Evolutionary conservation across 768 basidiomycete genomes (phyloP).

Genomic region (Termitomyces sp.): DNA sequence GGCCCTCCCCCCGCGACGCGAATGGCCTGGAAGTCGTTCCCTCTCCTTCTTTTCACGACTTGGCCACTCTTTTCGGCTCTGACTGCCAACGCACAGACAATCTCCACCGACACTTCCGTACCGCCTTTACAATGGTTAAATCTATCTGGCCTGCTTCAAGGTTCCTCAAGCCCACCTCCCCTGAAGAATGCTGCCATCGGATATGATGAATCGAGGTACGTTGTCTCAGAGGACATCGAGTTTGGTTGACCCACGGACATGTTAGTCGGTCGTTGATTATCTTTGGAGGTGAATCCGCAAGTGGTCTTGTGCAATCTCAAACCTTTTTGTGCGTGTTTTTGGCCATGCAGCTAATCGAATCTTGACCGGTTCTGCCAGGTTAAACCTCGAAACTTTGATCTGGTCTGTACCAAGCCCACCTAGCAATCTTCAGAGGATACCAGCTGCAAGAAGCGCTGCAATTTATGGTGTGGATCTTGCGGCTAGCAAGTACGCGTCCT

Average conservation of each 20-base stretch:
- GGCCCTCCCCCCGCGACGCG: slow-evolving; percentile 14
- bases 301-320: slow-evolving; percentile 53
- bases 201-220: slow-evolving; percentile 41
- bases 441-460: slow-evolving; percentile 60
- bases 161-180: slow-evolving; percentile 50
- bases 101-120: slow-evolving; percentile 47
- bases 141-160: slow-evolving; percentile 49
- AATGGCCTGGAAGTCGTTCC: slow-evolving; percentile 25
- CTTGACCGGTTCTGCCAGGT: slow-evolving; percentile 28
- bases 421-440: slow-evolving; percentile 35
- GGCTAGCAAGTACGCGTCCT: slow-evolving; percentile 68
- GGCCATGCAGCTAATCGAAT: background rate
- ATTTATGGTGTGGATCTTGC: slow-evolving; percentile 66
- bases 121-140: slow-evolving; percentile 77
- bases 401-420: slow-evolving; percentile 60
- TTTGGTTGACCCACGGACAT: slow-evolving; percentile 12
- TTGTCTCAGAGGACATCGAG: background rate
- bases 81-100: slow-evolving; percentile 34
- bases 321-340: slow-evolving; percentile 56
- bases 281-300: slow-evolving; percentile 71
- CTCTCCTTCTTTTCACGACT: slow-evolving; percentile 20
- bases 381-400: slow-evolving; percentile 52
- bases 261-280: slow-evolving; percentile 54
- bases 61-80: slow-evolving; percentile 14
- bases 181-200: slow-evolving; percentile 72